A percentile compares a stretch with the other conserved stretches of the same genome.
Conservation (phyloP, 495 filamentous ascomycete genomes). For the Penicillium fimorum region DNA sequence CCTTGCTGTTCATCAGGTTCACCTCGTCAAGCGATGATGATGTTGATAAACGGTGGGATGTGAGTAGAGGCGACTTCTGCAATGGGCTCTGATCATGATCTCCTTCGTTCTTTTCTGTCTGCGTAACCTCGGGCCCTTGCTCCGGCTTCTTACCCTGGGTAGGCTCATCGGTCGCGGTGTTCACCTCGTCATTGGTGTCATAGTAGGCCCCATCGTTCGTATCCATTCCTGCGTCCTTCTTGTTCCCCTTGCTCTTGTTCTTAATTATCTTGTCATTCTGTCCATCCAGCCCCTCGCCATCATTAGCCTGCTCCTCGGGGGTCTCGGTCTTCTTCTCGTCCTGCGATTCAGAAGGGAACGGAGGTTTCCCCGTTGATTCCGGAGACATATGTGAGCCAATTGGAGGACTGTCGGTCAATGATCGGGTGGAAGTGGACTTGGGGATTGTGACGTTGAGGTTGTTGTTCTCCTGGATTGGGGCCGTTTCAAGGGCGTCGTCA, state of each 20-base stretch:
- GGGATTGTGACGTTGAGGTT: conserved; percentile 36
- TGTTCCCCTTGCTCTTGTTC: conserved; percentile 3
- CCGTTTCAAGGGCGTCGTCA: conserved; percentile 68
- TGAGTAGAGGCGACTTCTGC: conserved; percentile 55
- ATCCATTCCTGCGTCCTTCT: neutral
- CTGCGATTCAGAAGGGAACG: conserved; percentile 32
- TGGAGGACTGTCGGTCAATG: conserved; percentile 50
- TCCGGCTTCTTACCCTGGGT: conserved; percentile 24
- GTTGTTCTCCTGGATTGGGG: conserved; percentile 27
- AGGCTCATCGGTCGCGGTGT: conserved; percentile 9
- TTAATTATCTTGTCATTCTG: conserved; percentile 21
- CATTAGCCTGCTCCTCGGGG: conserved; percentile 27
- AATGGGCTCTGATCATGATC: conserved; percentile 34
- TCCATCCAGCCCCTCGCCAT: conserved; percentile 25
- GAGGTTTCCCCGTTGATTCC: conserved; percentile 37
- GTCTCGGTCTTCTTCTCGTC: conserved; percentile 28
- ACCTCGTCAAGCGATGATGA: conserved; percentile 66
- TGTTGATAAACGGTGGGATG: conserved; percentile 62
- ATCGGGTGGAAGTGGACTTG: conserved; percentile 41
- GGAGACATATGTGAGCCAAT: conserved; percentile 39
- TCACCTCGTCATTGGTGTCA: conserved; percentile 14
- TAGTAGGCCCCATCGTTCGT: conserved; percentile 5
- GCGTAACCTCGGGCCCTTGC: conserved; percentile 16
- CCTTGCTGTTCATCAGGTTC: conserved; percentile 58
- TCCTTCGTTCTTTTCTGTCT: conserved; percentile 29